Base-by-base conservation (phyloP, 495 filamentous ascomycete species). In the Hypomontagnella monticulosa region DNA sequence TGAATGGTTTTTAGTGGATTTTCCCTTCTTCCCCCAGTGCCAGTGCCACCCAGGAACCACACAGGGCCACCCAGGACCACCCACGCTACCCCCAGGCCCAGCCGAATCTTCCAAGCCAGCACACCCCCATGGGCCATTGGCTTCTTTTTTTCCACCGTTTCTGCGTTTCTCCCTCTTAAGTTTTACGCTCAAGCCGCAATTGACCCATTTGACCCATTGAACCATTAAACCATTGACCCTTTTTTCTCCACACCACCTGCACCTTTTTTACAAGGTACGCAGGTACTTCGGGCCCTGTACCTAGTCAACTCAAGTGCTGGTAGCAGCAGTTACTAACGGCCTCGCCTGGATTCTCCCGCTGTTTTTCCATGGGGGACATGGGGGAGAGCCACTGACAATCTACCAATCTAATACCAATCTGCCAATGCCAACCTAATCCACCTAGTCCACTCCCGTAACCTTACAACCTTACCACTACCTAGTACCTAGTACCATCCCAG, bases 21-120 rank as follows among this genome's bases (percentile, higher is more conserved):
- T 57, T 62, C 59, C 57, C 19, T 62, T 51, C 46, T 47, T 57
- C 55, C n/a, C n/a, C n/a, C n/a, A n/a, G n/a, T n/a, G n/a, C n/a
- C 63, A 54, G 57, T 61, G 64, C 64, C 64, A 62, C 64, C 52
- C 57, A 52, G 51, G 63, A 27, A 27, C 50, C 41, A 40, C n/a
- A 50, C 49, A 53, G 14, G 20, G 7, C 23, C 40, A 40, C n/a
- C 57, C 49, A 53, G 14, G 20, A 11, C 23, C 40, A 27, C 4
- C 34, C 50, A 16, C 16, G 15, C 50, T 14, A 18, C 6, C 50
- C 50, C 43, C 38, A 42, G 38, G 38, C 32, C 15, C 51, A 27
- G 23, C 23, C 23, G 23, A 27, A 27, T 6, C 23, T 27, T 27
- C 23, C 23, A 16, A 52, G 19, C 53, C 33, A 47, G 54, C 40